phyloP scores from a whole-genome alignment of 1,284 basidiomycete genomes.

The Ganoderma boninense region DNA sequence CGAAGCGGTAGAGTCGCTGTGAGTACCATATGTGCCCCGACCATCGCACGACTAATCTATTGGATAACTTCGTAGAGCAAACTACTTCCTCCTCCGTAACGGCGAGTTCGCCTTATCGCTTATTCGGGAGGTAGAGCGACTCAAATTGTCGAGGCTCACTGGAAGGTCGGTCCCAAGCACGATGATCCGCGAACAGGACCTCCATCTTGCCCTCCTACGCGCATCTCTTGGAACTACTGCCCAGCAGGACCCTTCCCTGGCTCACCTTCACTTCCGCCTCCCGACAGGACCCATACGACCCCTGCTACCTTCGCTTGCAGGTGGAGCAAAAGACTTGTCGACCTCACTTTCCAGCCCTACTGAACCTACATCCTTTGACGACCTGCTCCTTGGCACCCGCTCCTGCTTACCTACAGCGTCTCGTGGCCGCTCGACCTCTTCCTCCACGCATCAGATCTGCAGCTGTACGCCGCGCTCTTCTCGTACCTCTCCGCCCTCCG shows the following conservation, averaged over 20 bases:
- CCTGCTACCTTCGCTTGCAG: conserved; percentile 72
- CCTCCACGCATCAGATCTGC: conserved; percentile 78
- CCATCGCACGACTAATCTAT: not conserved
- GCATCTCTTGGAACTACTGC: conserved; percentile 87
- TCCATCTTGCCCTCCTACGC: conserved; percentile 82
- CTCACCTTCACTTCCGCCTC: conserved; percentile 75
- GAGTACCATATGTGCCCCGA: conserved; percentile 38
- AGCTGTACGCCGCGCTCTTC: conserved; percentile 81
- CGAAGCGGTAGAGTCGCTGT: conserved; percentile 78
- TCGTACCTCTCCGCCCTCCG: conserved; percentile 85
- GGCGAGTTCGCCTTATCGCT: conserved; percentile 86
- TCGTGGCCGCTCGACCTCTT: conserved; percentile 92
- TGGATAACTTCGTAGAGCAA: conserved; percentile 56
- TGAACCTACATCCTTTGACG: conserved; percentile 68
- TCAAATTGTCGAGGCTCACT: conserved; percentile 80
- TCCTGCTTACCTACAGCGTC: conserved; percentile 74
- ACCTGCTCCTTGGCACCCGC: conserved; percentile 83
- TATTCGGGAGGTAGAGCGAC: conserved; percentile 82
- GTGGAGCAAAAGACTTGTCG: conserved; percentile 44
- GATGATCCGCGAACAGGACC: conserved; percentile 87
- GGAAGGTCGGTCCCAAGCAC: conserved; percentile 68
- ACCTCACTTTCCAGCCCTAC: conserved; percentile 42
- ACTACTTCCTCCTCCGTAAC: conserved; percentile 89
- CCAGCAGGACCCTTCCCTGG: conserved; percentile 79
- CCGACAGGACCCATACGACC: conserved; percentile 83